These are phyloP conservation scores for Trichoderma harzianum DNA, from an alignment of 2,329 filamentous ascomycete genomes.

Conservation along the genomic window DNA sequence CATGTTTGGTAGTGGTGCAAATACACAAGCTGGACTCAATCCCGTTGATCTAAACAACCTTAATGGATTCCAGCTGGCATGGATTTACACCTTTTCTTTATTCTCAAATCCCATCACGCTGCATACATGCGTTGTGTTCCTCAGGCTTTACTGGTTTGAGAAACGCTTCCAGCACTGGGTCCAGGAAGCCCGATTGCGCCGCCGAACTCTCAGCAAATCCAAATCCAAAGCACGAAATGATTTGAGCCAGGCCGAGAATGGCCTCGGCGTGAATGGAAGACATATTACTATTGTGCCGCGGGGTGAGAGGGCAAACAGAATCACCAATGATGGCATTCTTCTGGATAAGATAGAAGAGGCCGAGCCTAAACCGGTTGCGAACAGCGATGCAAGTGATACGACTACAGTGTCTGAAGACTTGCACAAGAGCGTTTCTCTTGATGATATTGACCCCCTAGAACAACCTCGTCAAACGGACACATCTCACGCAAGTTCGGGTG, in stretches of 20 bases:
- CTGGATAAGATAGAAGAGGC: constrained; percentile 40
- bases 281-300: constrained; percentile 64
- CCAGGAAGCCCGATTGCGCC: constrained; percentile 63
- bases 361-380: constrained; percentile 24
- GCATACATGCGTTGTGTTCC: constrained; percentile 81
- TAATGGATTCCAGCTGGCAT: constrained; percentile 69
- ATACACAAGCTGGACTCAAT: constrained; percentile 92
- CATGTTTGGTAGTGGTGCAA: constrained; percentile 79
- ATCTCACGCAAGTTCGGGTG: background rate
- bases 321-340: constrained; percentile 60
- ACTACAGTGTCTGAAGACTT: constrained; percentile 30
- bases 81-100: constrained; percentile 69
- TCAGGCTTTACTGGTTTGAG: constrained; percentile 97
- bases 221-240: constrained; percentile 49
- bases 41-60: constrained; percentile 67
- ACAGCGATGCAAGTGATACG: constrained; percentile 39
- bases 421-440: constrained; percentile 21
- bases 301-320: constrained; percentile 51
- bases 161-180: constrained; percentile 88
- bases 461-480: background rate
- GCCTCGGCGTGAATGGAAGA: constrained; percentile 66
- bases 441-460: constrained; percentile 10
- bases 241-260: constrained; percentile 51
- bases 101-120: constrained; percentile 80
- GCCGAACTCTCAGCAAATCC: constrained; percentile 62